A percentile compares a stretch with the other conserved stretches of the same genome.
Evolutionary conservation across 768 basidiomycete genomes (phyloP).

Genomic region (Boletus tylopilopsis): DNA sequence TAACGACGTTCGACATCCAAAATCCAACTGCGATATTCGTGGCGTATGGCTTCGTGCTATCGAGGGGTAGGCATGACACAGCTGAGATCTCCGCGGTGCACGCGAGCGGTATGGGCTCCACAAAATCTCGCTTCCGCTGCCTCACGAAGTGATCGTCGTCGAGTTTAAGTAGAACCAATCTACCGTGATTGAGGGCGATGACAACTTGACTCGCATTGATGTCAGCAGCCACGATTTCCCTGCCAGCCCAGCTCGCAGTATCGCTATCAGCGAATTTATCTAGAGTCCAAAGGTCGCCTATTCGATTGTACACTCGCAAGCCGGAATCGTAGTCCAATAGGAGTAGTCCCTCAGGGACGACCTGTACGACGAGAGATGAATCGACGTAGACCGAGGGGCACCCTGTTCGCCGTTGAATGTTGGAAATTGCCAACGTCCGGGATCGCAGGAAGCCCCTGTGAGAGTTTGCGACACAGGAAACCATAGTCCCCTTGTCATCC

Average conservation of each 20-base stretch:
- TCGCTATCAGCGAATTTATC: slow-evolving; percentile 25
- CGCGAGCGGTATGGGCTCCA: slow-evolving; percentile 14
- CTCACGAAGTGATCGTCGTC: slow-evolving; percentile 36
- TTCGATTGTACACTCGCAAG: slow-evolving; percentile 39
- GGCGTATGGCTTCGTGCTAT: slow-evolving; percentile 44
- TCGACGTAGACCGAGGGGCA: slow-evolving; percentile 34
- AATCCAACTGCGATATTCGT: slow-evolving; percentile 60
- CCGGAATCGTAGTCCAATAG: slow-evolving; percentile 54
- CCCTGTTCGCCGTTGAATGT: slow-evolving; percentile 39
- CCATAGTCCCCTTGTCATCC: slow-evolving; percentile 10
- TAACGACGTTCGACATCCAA: slow-evolving; percentile 67
- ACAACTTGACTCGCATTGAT: slow-evolving; percentile 67
- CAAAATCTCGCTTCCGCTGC: slow-evolving; percentile 22
- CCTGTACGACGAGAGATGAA: slow-evolving; percentile 66
- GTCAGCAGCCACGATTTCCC: slow-evolving; percentile 63
- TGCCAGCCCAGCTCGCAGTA: slow-evolving; percentile 19
- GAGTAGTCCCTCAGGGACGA: slow-evolving; percentile 54
- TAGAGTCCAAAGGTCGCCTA: slow-evolving; percentile 40
- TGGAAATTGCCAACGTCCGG: slow-evolving; percentile 64
- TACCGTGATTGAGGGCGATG: slow-evolving; percentile 54
- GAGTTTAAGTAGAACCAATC: slow-evolving; percentile 48
- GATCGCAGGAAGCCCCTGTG: slow-evolving; percentile 47
- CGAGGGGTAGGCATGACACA: slow-evolving; percentile 58
- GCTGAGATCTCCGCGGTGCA: slow-evolving; percentile 59
- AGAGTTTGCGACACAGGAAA: slow-evolving; percentile 32